Conservation (phyloP, 2,329 filamentous ascomycete genomes). For the Thielaviopsis ethacetica region DNA sequence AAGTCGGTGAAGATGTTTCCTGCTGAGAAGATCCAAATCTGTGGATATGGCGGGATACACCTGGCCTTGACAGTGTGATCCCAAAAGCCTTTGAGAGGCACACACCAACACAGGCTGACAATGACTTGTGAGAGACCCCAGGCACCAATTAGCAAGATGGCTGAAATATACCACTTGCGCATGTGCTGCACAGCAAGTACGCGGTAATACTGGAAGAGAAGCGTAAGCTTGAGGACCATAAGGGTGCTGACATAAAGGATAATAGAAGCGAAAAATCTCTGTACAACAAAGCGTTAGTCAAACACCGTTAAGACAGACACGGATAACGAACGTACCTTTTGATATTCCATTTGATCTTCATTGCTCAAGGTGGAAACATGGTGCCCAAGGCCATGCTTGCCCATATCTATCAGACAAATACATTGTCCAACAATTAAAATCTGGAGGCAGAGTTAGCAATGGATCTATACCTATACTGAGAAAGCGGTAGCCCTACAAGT, state of each 20-base stretch:
- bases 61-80: constrained; percentile 13
- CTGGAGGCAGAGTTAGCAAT: not conserved
- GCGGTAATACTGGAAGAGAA: constrained; percentile 23
- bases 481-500: constrained; percentile 11
- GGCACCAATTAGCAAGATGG: constrained; percentile 16
- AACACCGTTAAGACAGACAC: not conserved
- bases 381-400: constrained; percentile 12
- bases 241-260: constrained; percentile 20
- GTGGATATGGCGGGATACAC: constrained; percentile 14
- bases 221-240: constrained; percentile 20
- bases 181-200: constrained; percentile 18
- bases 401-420: constrained; percentile 8
- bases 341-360: constrained; percentile 6
- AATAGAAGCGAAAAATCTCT: constrained; percentile 19
- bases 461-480: constrained; percentile 6
- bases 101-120: constrained; percentile 16
- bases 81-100: constrained; percentile 18
- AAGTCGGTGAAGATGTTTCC: constrained; percentile 18
- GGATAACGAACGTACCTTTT: constrained; percentile 7
- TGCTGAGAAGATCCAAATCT: constrained; percentile 16
- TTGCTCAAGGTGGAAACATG: constrained; percentile 8
- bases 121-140: constrained; percentile 18
- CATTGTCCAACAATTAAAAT: not conserved
- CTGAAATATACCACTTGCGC: constrained; percentile 15
- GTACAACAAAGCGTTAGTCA: not conserved